Percentiles rank a stretch among this genome's conserved stretches.
Conservation (phyloP, 257 asterid genomes). For the Capsicum pubescens region DNA sequence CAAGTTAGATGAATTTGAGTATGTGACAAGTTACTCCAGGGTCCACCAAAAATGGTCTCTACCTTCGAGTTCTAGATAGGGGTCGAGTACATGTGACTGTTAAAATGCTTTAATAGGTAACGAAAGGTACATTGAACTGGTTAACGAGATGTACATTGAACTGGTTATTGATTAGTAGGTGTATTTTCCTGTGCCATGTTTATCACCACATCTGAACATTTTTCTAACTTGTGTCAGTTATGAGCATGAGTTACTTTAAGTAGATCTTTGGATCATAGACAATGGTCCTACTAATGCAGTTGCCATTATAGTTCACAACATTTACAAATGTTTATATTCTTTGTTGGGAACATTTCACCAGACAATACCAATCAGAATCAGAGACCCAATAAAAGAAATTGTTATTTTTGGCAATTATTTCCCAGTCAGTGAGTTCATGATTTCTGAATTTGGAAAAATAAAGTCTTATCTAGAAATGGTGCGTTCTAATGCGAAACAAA, state of each 20-base stretch:
- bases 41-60: no score
- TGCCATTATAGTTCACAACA: neutral
- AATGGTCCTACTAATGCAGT: neutral
- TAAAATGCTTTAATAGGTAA: neutral
- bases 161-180: neutral
- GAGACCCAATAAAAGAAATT: neutral
- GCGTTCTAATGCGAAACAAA: neutral
- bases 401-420: neutral
- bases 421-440: neutral
- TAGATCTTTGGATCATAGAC: neutral
- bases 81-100: no score
- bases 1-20: neutral
- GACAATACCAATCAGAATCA: neutral
- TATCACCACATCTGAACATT: neutral
- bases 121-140: neutral
- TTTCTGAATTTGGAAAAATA: neutral
- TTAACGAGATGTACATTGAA: neutral
- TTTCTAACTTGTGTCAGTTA: no score
- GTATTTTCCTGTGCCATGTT: neutral
- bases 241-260: no score
- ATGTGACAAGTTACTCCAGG: no score
- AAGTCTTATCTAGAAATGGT: neutral
- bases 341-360: neutral
- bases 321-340: neutral
- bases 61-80: no score